Conservation (phyloP, 495 filamentous ascomycete species). For the Aspergillus olivimuriae region DNA sequence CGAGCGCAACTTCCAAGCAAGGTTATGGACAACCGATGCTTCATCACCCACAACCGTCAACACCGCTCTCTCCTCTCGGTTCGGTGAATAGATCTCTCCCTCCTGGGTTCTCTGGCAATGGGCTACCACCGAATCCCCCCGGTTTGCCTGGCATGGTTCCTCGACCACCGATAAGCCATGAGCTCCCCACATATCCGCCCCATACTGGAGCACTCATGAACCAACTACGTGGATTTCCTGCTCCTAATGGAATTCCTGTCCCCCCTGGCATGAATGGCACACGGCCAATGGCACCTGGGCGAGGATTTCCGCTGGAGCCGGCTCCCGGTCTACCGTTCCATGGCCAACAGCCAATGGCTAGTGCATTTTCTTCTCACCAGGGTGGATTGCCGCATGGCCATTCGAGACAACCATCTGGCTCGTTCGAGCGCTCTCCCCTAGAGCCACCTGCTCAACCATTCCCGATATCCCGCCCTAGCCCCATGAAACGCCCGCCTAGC, state of each 20-base stretch:
- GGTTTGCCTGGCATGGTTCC: conserved; percentile 48
- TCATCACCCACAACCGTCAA: conserved; percentile 46
- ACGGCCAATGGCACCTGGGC: conserved; percentile 52
- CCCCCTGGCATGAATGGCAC: conserved; percentile 54
- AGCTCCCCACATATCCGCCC: conserved; percentile 51
- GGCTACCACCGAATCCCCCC: conserved; percentile 47
- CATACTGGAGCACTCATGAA: conserved; percentile 36
- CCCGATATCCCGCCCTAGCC: conserved; percentile 71
- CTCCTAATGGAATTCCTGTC: conserved; percentile 52
- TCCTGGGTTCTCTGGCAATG: conserved; percentile 43
- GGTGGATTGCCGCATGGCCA: conserved; percentile 42
- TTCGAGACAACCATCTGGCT: conserved; percentile 54
- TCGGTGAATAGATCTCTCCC: conserved; percentile 44
- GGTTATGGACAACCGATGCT: conserved; percentile 29
- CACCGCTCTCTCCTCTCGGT: conserved; percentile 47
- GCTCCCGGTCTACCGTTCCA: conserved; percentile 31
- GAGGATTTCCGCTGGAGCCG: conserved; percentile 57
- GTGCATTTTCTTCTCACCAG: conserved; percentile 28
- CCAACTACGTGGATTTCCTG: conserved; percentile 47
- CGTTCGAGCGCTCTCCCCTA: conserved; percentile 47
- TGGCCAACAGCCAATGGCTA: conserved; percentile 27
- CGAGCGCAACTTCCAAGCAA: conserved; percentile 25
- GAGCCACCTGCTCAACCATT: conserved; percentile 44
- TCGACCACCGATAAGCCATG: conserved; percentile 33
- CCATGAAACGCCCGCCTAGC: conserved; percentile 84